Base-by-base conservation (phyloP, 2,329 filamentous ascomycete species). In the Akanthomyces uredinophilus region DNA sequence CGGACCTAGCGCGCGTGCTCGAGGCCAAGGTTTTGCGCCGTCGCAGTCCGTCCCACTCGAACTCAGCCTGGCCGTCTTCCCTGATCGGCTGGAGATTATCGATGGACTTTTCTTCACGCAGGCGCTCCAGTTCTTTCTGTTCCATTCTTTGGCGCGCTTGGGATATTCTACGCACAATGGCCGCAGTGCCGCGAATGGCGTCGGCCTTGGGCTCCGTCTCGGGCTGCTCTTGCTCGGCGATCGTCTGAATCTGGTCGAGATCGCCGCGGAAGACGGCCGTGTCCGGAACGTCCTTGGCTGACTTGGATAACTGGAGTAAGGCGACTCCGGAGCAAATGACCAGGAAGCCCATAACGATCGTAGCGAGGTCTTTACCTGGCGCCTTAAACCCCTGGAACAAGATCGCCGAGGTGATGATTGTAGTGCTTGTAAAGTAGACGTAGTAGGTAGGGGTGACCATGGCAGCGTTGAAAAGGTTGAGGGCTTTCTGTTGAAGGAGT, bases 371-470 rank as follows among this genome's bases (percentile, higher is more conserved):
- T 6, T 86, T 83, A 0, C 85, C 82, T 0, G 91, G 91, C 41
- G 94, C 95, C 71, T 96, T 94, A 83, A 99, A 97, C 8, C 95
- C 95, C 65, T 87, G 88, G 76, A 98, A 98, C 3, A 99, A 80
- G 52, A 99, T 87, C 4, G 93, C 90, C 0, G 94, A 97, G 6
- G 93, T 96, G 68, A 98, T 85, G 67, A 99, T 97, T 22, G 95
- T 98, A 5, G 92, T 90, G 68, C 89, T 96, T 44, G 95, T 99
- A 74, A 99, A 99, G 79, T 96, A 94, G 67, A 99, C 95, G 74
- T 99, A 99, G 78, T 99, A 99, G 2, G 95, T 99, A 0, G 95
- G 95, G 0, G 95, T 99, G 64, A 99, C 95, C 66, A 99, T 84
- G 8, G 95, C 94, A 43, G 95, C 95, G 70, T 99, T 98, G 81